Percentiles rank a stretch among this genome's conserved stretches.
Evolutionary conservation across 2,329 filamentous ascomycete species (phyloP).

Genomic region (Fusarium clavum): DNA sequence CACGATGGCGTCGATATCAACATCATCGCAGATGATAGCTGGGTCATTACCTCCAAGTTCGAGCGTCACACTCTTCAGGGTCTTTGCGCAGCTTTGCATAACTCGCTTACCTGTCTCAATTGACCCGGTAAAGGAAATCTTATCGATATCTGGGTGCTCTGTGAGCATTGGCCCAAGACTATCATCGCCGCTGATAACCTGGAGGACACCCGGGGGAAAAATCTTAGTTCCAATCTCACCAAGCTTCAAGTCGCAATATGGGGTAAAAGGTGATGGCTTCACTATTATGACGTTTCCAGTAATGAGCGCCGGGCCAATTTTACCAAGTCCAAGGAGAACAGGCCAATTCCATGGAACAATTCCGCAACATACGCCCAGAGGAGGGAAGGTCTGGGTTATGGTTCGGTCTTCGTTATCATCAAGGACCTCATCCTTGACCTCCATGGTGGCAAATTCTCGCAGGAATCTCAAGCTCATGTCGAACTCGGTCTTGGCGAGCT

Average conservation of each 20-base stretch:
- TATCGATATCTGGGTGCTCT: slow-evolving; percentile 65
- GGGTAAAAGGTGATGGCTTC: slow-evolving; percentile 65
- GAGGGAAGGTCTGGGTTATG: neutral
- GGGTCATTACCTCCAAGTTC: slow-evolving; percentile 72
- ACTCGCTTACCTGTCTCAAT: slow-evolving; percentile 69
- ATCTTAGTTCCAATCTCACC: slow-evolving; percentile 57
- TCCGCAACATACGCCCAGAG: neutral
- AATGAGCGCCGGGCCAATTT: slow-evolving; percentile 58
- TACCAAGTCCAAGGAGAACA: slow-evolving; percentile 43
- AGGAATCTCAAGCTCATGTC: neutral
- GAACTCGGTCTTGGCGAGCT: neutral
- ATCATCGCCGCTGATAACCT: slow-evolving; percentile 61
- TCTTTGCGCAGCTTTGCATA: slow-evolving; percentile 61
- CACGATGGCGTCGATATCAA: slow-evolving; percentile 39
- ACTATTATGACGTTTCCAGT: slow-evolving; percentile 66
- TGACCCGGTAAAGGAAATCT: slow-evolving; percentile 72
- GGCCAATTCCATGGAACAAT: slow-evolving; percentile 1
- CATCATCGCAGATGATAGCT: slow-evolving; percentile 66
- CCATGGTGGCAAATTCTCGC: neutral
- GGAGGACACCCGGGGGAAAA: slow-evolving; percentile 68
- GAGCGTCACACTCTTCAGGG: slow-evolving; percentile 69
- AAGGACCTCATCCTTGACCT: neutral
- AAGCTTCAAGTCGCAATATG: slow-evolving; percentile 46
- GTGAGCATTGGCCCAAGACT: slow-evolving; percentile 68
- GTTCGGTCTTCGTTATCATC: neutral